Percentiles rank a stretch among this genome's conserved stretches.
Evolutionary conservation across 2,329 filamentous ascomycete genomes (phyloP).

Genomic region (Acrodontium crateriforme): DNA sequence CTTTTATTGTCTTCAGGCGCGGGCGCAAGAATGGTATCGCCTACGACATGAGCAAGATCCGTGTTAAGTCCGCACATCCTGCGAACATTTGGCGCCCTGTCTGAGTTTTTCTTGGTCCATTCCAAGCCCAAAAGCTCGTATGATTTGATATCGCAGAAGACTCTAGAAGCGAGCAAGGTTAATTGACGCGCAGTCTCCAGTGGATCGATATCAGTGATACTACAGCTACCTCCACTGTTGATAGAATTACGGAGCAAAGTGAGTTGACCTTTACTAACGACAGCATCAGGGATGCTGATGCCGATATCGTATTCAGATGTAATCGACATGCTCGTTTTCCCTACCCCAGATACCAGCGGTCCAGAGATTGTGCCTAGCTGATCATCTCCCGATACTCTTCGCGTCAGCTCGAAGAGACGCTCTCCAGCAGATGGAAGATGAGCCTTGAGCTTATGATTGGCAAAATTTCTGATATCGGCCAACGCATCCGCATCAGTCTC

Average conservation of each 20-base stretch:
- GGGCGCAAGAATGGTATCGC: constrained; percentile 77
- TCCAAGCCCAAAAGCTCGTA: constrained; percentile 84
- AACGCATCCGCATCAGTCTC: constrained; percentile 67
- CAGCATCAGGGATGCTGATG: constrained; percentile 44
- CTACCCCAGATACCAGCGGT: constrained; percentile 66
- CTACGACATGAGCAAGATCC: constrained; percentile 81
- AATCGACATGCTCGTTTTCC: constrained; percentile 69
- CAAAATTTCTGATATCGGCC: constrained; percentile 64
- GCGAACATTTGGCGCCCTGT: constrained; percentile 74
- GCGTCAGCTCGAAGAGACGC: constrained; percentile 64
- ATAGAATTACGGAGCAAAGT: constrained; percentile 61
- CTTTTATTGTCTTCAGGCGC: constrained; percentile 80
- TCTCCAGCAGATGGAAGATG: constrained; percentile 65
- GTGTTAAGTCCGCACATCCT: constrained; percentile 89
- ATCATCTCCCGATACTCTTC: constrained; percentile 59
- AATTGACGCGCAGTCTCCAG: constrained; percentile 84
- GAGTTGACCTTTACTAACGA: constrained; percentile 63
- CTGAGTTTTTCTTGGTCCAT: constrained; percentile 80
- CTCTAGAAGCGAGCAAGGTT: constrained; percentile 77
- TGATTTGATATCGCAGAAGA: constrained; percentile 84
- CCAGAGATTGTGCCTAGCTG: constrained; percentile 11
- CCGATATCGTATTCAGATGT: constrained; percentile 39
- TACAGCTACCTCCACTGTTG: constrained; percentile 52
- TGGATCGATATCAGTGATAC: constrained; percentile 80
- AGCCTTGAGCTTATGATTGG: constrained; percentile 53